Evolutionary conservation across 2,329 filamentous ascomycete species (phyloP), one percentile per base, ranked within the genome.

Genomic region (Hypoxylon rubiginosum): DNA sequence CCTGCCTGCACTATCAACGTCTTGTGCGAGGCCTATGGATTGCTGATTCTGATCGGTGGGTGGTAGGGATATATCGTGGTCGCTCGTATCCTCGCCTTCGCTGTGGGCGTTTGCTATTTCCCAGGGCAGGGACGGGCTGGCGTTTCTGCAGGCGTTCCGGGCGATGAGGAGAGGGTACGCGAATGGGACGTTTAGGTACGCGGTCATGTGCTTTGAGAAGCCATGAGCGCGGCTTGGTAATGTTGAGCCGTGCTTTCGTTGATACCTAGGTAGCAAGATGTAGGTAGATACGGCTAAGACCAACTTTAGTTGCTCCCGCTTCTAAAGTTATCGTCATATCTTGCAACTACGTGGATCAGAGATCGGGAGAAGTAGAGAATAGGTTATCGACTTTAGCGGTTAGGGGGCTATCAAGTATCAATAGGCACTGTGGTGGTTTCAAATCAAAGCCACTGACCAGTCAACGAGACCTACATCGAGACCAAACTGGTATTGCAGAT

Each of bases 91-190:
- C 65, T 88, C 85, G 26, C 86, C 87, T 0, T 83, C 85, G 2
- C 80, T 89, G 7, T 89, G 87, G 87, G 84, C 86, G 0, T 88
- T 89, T 67, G 87, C 87, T 4, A 82, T 88, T 45, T 84, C 85
- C 21, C 87, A 89, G 70, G 87, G 87, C 10, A 78, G 87, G 53
- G 87, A 89, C 67, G 86, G 86, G 2, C 82, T 89, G 45, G 85
- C 86, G 3, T 89, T 89, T 68, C 75, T 89, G 62, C 86, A 89
- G 73, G 84, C 86, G 0, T 89, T 89, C 77, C 81, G 86, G 15
- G 86, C 87, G 6, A 89, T 89, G 87, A 79, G 86, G 66, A 80
- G 86, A 62, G 86, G 86, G 0, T 89, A 88, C 71, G 83, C 83
- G 0, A 87, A 88, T 62, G 86, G 85, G 5, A 85, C 81, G 8